Conservation (phyloP, 2,329 filamentous ascomycete species). For the Aureobasidium sp. region DNA sequence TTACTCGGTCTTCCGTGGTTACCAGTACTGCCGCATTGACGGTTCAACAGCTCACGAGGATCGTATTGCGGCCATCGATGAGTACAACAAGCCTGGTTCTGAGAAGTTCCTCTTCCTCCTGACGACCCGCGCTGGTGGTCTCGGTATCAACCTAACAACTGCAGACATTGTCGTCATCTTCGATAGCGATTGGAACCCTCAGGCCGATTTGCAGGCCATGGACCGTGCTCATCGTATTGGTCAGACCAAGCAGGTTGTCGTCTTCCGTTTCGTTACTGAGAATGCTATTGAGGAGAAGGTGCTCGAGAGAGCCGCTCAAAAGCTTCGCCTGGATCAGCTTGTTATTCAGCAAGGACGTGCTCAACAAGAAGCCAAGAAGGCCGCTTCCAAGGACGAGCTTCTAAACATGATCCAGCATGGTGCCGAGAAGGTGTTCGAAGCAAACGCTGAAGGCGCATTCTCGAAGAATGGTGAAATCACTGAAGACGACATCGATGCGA, state of each 20-base stretch:
- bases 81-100: conserved; percentile 92
- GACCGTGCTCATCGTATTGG: conserved; percentile 97
- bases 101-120: conserved; percentile 96
- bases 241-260: conserved; percentile 94
- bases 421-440: conserved; percentile 85
- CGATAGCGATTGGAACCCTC: conserved; percentile 98
- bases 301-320: conserved; percentile 89
- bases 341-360: conserved; percentile 97
- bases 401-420: conserved; percentile 98
- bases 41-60: conserved; percentile 95
- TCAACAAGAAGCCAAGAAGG: conserved; percentile 81
- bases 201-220: conserved; percentile 98
- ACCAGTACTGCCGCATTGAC: conserved; percentile 95
- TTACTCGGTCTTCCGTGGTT: conserved; percentile 92
- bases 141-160: conserved; percentile 92
- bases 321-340: conserved; percentile 88
- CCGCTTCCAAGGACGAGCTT: conserved; percentile 91
- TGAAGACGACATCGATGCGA: conserved; percentile 85
- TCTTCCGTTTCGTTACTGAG: conserved; percentile 95
- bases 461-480: conserved; percentile 56
- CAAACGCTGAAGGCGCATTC: conserved; percentile 55
- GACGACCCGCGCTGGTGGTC: conserved; percentile 87
- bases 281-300: conserved; percentile 99
- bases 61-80: conserved; percentile 92
- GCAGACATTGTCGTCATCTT: conserved; percentile 95